phyloP scores from a whole-genome alignment of 2,329 filamentous ascomycete genomes.

The Claviceps capensis region DNA sequence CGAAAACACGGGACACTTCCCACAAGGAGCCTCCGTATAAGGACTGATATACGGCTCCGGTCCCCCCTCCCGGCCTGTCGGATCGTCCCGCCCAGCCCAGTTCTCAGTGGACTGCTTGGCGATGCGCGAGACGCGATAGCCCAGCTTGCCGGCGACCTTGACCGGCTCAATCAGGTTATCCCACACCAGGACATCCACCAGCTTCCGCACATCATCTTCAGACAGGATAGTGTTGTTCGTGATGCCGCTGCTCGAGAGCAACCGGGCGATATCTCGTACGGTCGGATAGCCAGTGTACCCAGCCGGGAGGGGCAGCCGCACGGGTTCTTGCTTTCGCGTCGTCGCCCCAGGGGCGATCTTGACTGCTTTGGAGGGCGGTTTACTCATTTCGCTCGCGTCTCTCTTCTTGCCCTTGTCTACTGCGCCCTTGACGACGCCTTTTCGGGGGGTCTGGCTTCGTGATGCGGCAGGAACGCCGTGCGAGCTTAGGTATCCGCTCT shows the following conservation, averaged over 20 bases:
- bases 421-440: conserved; percentile 38
- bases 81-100: conserved; percentile 27
- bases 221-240: conserved; percentile 58
- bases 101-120: conserved; percentile 29
- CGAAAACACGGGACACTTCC: conserved; percentile 83
- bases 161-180: conserved; percentile 70
- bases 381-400: conserved; percentile 26
- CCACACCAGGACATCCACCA: conserved; percentile 78
- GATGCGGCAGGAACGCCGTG: conserved; percentile 16
- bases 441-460: conserved; percentile 37
- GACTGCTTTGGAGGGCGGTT: conserved; percentile 16
- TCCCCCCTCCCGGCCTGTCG: conserved; percentile 22
- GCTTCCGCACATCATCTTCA: conserved; percentile 67
- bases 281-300: conserved; percentile 72
- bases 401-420: conserved; percentile 36
- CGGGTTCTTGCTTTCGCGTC: conserved; percentile 18
- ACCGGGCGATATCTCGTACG: conserved; percentile 59
- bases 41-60: conserved; percentile 47
- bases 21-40: conserved; percentile 80
- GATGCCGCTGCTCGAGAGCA: conserved; percentile 54
- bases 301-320: conserved; percentile 40
- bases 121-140: conserved; percentile 39
- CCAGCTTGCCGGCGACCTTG: conserved; percentile 32
- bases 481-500: conserved; percentile 52
- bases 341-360: conserved; percentile 9